Percentiles rank a stretch among this genome's conserved stretches.
Conservation (phyloP, 139 green algal genomes). For the Tetraselmis chui region DNA sequence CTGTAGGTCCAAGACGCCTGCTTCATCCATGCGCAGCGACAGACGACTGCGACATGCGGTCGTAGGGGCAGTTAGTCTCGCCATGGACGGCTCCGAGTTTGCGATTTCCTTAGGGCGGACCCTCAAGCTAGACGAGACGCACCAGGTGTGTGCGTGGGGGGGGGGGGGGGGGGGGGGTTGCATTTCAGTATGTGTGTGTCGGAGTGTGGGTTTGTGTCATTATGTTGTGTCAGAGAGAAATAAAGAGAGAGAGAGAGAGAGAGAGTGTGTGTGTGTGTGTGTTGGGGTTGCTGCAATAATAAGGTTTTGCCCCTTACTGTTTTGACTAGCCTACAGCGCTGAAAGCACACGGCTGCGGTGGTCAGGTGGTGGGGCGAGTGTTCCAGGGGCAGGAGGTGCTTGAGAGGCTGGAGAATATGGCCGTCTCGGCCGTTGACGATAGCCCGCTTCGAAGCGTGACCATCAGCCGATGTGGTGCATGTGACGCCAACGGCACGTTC, state of each 20-base stretch:
- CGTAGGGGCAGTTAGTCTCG: conserved; percentile 7
- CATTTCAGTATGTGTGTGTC: neutral
- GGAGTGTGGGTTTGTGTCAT: neutral
- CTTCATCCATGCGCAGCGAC: neutral
- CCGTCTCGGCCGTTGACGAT: neutral
- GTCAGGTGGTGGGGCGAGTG: neutral
- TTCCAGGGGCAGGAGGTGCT: neutral
- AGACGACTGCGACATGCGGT: conserved; percentile 6
- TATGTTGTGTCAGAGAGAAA: neutral
- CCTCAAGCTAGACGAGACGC: neutral
- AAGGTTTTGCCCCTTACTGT: too few relatives aligned
- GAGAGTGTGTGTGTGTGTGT: neutral
- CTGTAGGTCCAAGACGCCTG: neutral
- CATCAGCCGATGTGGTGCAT: neutral
- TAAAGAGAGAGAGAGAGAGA: neutral
- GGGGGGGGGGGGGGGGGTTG: too few relatives aligned
- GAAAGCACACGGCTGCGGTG: too few relatives aligned
- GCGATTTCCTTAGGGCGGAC: neutral
- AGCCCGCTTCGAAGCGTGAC: neutral
- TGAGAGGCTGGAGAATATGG: neutral
- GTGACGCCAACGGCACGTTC: neutral
- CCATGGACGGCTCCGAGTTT: conserved; percentile 8
- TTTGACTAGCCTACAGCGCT: too few relatives aligned
- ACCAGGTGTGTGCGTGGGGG: neutral
- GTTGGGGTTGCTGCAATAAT: too few relatives aligned